phyloP scores from a whole-genome alignment of 176 grass and related monocot genomes.

The Pharus latifolius region DNA sequence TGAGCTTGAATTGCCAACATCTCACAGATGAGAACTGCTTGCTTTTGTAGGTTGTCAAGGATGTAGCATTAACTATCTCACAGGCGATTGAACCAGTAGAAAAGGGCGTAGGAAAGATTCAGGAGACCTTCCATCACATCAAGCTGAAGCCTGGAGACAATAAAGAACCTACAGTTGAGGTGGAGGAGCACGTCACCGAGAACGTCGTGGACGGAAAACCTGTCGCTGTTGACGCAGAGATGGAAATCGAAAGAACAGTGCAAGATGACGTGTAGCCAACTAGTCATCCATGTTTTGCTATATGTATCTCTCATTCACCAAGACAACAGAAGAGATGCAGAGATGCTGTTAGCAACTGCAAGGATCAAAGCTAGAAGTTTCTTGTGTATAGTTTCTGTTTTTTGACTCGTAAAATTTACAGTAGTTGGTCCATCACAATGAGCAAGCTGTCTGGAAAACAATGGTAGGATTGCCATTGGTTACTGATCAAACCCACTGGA shows the following conservation, averaged over 20 bases:
- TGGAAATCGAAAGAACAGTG: conserved; percentile 11
- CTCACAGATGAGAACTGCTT: neutral
- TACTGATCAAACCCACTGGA: no score
- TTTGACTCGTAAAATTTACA: no score
- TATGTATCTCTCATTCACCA: neutral
- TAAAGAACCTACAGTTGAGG: conserved; percentile 35
- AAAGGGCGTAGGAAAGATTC: conserved; percentile 74
- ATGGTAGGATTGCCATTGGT: no score
- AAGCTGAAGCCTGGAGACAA: conserved; percentile 27
- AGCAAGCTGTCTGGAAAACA: no score
- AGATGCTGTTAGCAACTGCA: neutral
- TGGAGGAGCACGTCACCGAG: conserved; percentile 42
- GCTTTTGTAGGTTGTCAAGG: conserved; percentile 59
- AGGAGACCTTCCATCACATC: conserved; percentile 61
- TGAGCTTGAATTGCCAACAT: neutral
- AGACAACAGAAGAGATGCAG: neutral
- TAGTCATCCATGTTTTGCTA: neutral
- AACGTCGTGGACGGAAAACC: conserved; percentile 17
- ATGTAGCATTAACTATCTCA: conserved; percentile 73
- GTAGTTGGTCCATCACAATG: no score
- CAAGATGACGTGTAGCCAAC: neutral
- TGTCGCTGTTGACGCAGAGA: conserved; percentile 9
- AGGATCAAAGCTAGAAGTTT: neutral
- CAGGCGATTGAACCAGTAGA: conserved; percentile 74
- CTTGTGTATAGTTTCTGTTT: neutral